Conservation (phyloP, 805 yeast genomes). For the Wickerhamiella parazyma region DNA sequence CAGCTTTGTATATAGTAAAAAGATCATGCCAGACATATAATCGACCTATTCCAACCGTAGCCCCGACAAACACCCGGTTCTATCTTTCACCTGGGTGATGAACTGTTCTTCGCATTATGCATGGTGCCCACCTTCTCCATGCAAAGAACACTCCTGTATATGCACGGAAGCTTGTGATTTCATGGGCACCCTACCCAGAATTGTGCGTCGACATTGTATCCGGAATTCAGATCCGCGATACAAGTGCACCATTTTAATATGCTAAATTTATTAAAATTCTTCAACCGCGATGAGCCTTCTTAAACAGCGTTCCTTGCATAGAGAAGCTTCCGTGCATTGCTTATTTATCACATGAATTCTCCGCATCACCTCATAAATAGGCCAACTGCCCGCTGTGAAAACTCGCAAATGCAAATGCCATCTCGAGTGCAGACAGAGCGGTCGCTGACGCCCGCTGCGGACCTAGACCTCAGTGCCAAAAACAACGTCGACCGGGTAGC, state of each 20-base stretch:
- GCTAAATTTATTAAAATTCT: no score
- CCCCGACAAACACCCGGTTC: no score
- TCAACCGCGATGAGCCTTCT: no score
- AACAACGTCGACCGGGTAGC: background rate
- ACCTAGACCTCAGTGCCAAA: background rate
- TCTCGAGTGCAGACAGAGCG: background rate
- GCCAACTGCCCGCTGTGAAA: background rate
- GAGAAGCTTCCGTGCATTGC: background rate
- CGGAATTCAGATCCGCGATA: no score
- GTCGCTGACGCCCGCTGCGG: background rate
- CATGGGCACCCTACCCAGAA: background rate
- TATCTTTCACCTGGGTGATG: no score
- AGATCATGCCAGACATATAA: no score
- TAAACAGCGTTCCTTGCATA: background rate
- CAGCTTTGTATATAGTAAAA: background rate
- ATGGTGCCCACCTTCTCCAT: background rate
- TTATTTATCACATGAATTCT: background rate
- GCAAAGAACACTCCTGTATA: background rate
- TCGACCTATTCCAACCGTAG: no score
- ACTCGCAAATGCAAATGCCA: background rate
- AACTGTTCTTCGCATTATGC: background rate
- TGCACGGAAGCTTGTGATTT: background rate
- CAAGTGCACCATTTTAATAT: no score
- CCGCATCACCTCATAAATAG: background rate
- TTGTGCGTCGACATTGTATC: no score